Base-by-base conservation (phyloP, 2,329 filamentous ascomycete genomes). In the Aureobasidium pullulans region DNA sequence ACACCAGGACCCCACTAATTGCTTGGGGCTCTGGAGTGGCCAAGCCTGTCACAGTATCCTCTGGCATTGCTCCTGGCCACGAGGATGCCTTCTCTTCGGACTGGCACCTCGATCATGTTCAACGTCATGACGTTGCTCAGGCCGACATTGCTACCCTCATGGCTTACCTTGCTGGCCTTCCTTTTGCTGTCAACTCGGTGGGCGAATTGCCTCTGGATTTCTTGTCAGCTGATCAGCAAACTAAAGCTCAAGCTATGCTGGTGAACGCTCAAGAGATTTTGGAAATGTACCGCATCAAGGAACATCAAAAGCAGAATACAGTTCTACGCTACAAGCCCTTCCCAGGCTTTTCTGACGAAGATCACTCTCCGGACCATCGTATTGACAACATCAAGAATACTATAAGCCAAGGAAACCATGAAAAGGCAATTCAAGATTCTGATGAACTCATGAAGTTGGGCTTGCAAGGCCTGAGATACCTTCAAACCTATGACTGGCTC, bases 401-500 rank as follows among this genome's bases (percentile, higher is more conserved):
- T 7, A 93, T 97, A 57, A 77, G 83, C 13, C 74, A 75, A 9
- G 85, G 82, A 7, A 78, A 82, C 47, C 85, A 86, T 64, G 85
- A 93, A 60, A 83, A 89, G 65, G 90, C 93, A 1, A 96, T 97
- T 66, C 78, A 84, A 60, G 83, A 89, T 66, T 90, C 89, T 1
- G 85, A 88, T 43, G 82, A 85, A 31, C 79, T 99, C 13, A 88
- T 97, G 62, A 82, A 87, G 61, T 76, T 89, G 53, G 87, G 85
- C 1, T 80, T 99, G 1, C 83, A 90, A 62, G 94, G 94, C 7
- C 77, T 99, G 62, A 84, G 94, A 53, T 99, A 99, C 71, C 81
- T 99, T 29, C 94, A 99, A 73, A 99, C 92, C 0, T 99, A 99
- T 68, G 94, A 99, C 75, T 99, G 94, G 94, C 80, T 99, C 2